These are phyloP conservation scores for Debaryomyces prosopidis DNA, from an alignment of 805 yeast genomes.

Conservation along the genomic window DNA sequence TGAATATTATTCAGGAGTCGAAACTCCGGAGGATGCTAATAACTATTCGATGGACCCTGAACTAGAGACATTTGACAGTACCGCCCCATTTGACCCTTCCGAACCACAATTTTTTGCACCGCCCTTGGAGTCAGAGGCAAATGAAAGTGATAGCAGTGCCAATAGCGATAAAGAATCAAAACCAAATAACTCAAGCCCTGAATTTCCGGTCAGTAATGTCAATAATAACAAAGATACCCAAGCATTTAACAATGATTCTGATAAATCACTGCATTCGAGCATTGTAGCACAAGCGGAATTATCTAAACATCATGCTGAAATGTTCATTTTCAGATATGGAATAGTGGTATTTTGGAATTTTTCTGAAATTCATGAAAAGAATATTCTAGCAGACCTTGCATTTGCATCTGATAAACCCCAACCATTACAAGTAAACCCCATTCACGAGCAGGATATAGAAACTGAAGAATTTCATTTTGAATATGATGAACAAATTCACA, in stretches of 20 bases:
- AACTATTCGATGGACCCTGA: conserved; percentile 49
- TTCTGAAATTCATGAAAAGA: conserved; percentile 88
- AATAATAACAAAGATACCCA: neutral
- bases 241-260: neutral
- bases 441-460: conserved; percentile 87
- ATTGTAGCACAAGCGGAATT: conserved; percentile 30
- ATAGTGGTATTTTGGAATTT: conserved; percentile 99
- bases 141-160: conserved; percentile 11
- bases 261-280: neutral
- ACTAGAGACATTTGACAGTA: conserved; percentile 39
- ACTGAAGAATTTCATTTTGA: conserved; percentile 85
- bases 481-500: conserved; percentile 59
- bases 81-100: conserved; percentile 78
- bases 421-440: conserved; percentile 65
- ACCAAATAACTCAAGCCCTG: conserved; percentile 3
- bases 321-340: conserved; percentile 88
- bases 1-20: conserved; percentile 85
- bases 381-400: conserved; percentile 87
- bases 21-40: conserved; percentile 57
- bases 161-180: conserved; percentile 4
- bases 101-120: conserved; percentile 89
- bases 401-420: conserved; percentile 52
- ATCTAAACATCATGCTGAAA: conserved; percentile 71
- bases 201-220: conserved; percentile 3
- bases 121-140: conserved; percentile 22